Evolutionary conservation across 2,329 filamentous ascomycete genomes (phyloP).

Genomic region (Elsinoe perseae): DNA sequence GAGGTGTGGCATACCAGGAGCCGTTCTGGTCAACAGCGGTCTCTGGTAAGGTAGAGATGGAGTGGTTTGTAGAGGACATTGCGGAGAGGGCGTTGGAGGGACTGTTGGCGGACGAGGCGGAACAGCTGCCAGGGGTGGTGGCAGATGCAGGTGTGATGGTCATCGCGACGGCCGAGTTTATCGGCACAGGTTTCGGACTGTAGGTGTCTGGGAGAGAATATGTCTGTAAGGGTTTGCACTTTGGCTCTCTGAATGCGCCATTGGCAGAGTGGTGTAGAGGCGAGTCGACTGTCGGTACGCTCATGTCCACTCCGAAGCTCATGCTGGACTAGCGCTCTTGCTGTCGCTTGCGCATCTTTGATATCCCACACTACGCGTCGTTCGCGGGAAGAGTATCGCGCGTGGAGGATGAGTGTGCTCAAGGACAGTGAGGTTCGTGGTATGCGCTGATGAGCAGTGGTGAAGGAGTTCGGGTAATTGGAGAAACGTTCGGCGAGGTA

Average conservation of each 20-base stretch:
- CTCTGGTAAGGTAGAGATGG: constrained; percentile 61
- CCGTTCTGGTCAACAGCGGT: constrained; percentile 19
- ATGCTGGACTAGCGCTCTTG: constrained; percentile 14
- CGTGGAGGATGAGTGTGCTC: neutral
- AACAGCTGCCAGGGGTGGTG: constrained; percentile 27
- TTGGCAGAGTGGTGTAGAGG: constrained; percentile 12
- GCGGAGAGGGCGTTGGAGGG: constrained; percentile 31
- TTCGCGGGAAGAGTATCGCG: neutral
- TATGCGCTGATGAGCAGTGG: neutral
- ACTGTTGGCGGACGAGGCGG: constrained; percentile 32
- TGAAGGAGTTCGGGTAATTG: neutral
- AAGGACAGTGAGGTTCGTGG: neutral
- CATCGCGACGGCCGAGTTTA: constrained; percentile 20
- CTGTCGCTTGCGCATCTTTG: constrained; percentile 17
- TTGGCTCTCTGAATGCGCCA: constrained; percentile 14
- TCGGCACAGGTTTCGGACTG: constrained; percentile 2
- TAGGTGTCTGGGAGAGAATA: constrained; percentile 5
- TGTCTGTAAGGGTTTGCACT: constrained; percentile 15
- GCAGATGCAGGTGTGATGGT: constrained; percentile 23
- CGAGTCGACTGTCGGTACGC: constrained; percentile 13
- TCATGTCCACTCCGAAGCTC: constrained; percentile 17
- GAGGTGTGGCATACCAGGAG: constrained; percentile 11
- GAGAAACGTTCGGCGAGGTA: too few relatives aligned
- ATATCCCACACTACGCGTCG: constrained; percentile 2
- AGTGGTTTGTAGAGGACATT: constrained; percentile 50